A percentile compares a stretch with the other conserved stretches of the same genome.
These are phyloP conservation scores for Discostella stelligera DNA, from an alignment of 352 stramenopile species.

Conservation along the genomic window DNA sequence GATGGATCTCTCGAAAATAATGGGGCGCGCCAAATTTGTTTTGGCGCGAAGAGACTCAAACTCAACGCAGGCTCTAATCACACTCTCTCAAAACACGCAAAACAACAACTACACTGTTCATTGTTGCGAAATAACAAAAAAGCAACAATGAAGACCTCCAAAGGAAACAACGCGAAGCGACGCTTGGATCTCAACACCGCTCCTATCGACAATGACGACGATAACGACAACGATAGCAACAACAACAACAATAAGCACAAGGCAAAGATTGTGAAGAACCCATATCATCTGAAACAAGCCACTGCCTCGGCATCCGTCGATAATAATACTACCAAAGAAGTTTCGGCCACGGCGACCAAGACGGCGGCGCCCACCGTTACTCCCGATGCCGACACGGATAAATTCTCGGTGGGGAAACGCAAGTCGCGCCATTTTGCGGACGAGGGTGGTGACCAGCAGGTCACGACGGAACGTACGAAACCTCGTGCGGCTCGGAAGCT, in stretches of 20 bases:
- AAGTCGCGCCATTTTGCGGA: background rate
- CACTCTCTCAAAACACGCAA: too few relatives aligned
- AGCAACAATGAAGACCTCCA: background rate
- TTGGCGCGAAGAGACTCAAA: background rate
- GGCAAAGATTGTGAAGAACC: slow-evolving; percentile 19
- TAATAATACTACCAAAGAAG: background rate
- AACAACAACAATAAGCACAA: background rate
- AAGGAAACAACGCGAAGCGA: background rate
- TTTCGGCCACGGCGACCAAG: background rate
- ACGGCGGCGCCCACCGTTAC: slow-evolving; percentile 14
- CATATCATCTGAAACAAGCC: slow-evolving; percentile 16
- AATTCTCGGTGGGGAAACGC: slow-evolving; percentile 16
- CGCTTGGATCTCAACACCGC: background rate
- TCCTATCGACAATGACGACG: background rate
- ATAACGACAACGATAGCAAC: background rate
- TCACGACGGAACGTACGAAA: background rate
- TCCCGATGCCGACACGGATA: slow-evolving; percentile 23
- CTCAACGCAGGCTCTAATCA: too few relatives aligned
- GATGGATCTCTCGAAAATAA: too few relatives aligned
- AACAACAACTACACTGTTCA: too few relatives aligned
- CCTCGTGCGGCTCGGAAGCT: slow-evolving; percentile 19
- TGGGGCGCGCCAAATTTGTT: too few relatives aligned
- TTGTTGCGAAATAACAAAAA: too few relatives aligned
- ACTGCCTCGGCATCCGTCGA: background rate
- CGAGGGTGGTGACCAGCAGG: background rate